A percentile compares a stretch with the other conserved stretches of the same genome.
phyloP scores from a whole-genome alignment of 768 basidiomycete genomes.

The Lentinula edodes region DNA sequence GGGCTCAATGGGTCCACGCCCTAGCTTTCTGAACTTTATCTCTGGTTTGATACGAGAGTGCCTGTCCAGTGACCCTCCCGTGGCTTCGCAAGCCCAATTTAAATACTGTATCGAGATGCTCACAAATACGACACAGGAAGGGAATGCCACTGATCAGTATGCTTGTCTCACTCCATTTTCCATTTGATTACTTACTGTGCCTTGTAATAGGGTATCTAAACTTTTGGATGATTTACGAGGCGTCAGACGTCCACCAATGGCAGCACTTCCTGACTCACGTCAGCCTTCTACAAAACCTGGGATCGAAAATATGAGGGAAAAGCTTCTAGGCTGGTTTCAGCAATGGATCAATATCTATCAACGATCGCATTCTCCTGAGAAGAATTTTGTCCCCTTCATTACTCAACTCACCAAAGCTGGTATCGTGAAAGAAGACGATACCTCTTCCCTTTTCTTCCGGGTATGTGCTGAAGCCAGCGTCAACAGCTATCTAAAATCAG shows the following conservation, averaged over 20 bases:
- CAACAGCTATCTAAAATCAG: conserved; percentile 76
- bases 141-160: conserved; percentile 83
- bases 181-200: conserved; percentile 5
- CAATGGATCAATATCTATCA: conserved; percentile 97
- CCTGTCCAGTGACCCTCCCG: conserved; percentile 72
- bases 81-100: conserved; percentile 77
- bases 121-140: conserved; percentile 60
- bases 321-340: conserved; percentile 76
- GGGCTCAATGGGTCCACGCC: conserved; percentile 57
- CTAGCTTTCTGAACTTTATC: conserved; percentile 74
- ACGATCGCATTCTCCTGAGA: conserved; percentile 84
- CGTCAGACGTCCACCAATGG: conserved; percentile 43
- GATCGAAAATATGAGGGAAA: conserved; percentile 69
- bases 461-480: conserved; percentile 95
- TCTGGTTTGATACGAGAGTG: conserved; percentile 85
- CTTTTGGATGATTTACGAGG: conserved; percentile 83
- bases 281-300: conserved; percentile 60
- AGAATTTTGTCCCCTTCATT: conserved; percentile 93
- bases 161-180: conserved; percentile 23
- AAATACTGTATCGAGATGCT: conserved; percentile 77
- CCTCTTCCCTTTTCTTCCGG: conserved; percentile 97
- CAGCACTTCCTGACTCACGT: conserved; percentile 34
- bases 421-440: conserved; percentile 91
- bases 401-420: conserved; percentile 97
- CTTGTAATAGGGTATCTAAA: conserved; percentile 46